These are phyloP conservation scores for Exophiala viscosa DNA, from an alignment of 2,329 filamentous ascomycete species.

Conservation along the genomic window DNA sequence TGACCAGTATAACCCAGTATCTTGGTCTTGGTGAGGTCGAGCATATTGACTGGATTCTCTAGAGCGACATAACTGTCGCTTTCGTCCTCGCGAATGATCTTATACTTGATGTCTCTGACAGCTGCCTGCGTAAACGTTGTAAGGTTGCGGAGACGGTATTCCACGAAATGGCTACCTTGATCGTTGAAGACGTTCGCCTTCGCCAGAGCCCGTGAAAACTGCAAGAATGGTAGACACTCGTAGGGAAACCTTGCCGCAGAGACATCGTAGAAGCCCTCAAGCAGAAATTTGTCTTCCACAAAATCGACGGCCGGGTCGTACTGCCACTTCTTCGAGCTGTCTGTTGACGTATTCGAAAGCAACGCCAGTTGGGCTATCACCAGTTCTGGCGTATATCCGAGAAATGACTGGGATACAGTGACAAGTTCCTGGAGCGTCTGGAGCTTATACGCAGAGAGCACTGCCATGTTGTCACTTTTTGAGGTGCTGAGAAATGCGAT, in stretches of 20 bases:
- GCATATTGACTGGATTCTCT: slow-evolving; percentile 51
- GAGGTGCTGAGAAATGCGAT: slow-evolving; percentile 32
- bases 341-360: slow-evolving; percentile 46
- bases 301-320: slow-evolving; percentile 44
- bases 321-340: neutral
- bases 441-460: slow-evolving; percentile 13
- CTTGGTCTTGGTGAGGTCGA: slow-evolving; percentile 32
- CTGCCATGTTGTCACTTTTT: neutral
- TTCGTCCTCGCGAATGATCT: slow-evolving; percentile 77
- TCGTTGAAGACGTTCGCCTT: slow-evolving; percentile 43
- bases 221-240: slow-evolving; percentile 75
- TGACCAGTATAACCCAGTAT: slow-evolving; percentile 26
- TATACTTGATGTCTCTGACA: slow-evolving; percentile 70
- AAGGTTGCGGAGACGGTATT: slow-evolving; percentile 65
- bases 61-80: slow-evolving; percentile 76
- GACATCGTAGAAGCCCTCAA: slow-evolving; percentile 60
- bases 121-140: slow-evolving; percentile 73
- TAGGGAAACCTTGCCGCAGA: slow-evolving; percentile 78
- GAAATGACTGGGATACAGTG: slow-evolving; percentile 60
- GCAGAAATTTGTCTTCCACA: slow-evolving; percentile 54
- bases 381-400: slow-evolving; percentile 71
- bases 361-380: slow-evolving; percentile 64
- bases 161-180: slow-evolving; percentile 52
- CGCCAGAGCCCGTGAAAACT: slow-evolving; percentile 64
- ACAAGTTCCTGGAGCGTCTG: slow-evolving; percentile 63